Evolutionary conservation across 2,329 filamentous ascomycete genomes (phyloP).

Genomic region (Aplosporella prunicola): DNA sequence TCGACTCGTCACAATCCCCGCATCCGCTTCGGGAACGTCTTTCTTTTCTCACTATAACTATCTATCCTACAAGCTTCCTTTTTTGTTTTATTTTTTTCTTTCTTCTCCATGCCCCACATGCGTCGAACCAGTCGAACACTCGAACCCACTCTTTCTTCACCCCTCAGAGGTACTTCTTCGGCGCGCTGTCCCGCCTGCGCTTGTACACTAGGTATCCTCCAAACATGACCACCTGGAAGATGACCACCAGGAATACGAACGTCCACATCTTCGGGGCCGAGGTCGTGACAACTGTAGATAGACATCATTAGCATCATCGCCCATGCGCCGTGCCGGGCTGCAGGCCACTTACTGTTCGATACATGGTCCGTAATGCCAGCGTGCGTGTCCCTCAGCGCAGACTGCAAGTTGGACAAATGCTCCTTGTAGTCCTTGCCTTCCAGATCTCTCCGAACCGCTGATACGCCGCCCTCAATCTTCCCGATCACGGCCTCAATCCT

Average conservation of each 20-base stretch:
- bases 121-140: too few species aligned
- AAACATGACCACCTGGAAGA: slow-evolving; percentile 62
- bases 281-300: slow-evolving; percentile 42
- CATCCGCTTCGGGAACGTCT: too few species aligned
- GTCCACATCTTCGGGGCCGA: slow-evolving; percentile 49
- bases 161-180: slow-evolving; percentile 90
- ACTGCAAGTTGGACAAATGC: slow-evolving; percentile 45
- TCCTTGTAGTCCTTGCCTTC: slow-evolving; percentile 49
- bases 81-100: too few species aligned
- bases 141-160: too few species aligned
- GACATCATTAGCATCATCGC: slow-evolving; percentile 17
- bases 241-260: slow-evolving; percentile 62
- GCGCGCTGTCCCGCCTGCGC: slow-evolving; percentile 60
- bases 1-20: too few species aligned
- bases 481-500: too few species aligned
- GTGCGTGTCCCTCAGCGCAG: slow-evolving; percentile 45
- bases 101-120: too few species aligned
- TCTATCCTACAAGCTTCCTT: too few species aligned
- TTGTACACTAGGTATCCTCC: slow-evolving; percentile 70
- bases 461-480: slow-evolving; percentile 44
- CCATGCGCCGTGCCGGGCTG: slow-evolving; percentile 41
- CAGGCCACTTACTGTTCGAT: slow-evolving; percentile 32
- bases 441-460: slow-evolving; percentile 44
- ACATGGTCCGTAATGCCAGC: slow-evolving; percentile 35
- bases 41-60: too few species aligned